phyloP scores from a whole-genome alignment of 2,329 filamentous ascomycete genomes.

The Chaetomiaceae sp. region DNA sequence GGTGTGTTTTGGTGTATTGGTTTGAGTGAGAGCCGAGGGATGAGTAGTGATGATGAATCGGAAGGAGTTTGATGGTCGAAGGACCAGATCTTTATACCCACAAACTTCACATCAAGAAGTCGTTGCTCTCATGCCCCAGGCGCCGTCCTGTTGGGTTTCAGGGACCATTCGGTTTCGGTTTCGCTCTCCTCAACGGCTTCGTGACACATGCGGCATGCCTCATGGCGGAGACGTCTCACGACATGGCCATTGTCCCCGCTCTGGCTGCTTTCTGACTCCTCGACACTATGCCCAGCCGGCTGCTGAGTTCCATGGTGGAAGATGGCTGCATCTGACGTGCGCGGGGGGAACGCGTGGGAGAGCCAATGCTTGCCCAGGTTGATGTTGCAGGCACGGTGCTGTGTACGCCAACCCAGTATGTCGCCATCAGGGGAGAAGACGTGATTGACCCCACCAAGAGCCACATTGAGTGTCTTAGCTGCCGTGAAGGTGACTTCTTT shows the following conservation, averaged over 20 bases:
- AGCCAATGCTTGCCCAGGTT: neutral
- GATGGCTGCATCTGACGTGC: conserved; percentile 17
- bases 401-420: neutral
- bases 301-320: neutral
- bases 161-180: neutral
- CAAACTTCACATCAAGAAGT: too few relatives aligned
- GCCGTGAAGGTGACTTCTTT: neutral
- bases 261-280: neutral
- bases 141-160: too few relatives aligned
- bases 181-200: neutral
- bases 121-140: too few relatives aligned
- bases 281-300: neutral
- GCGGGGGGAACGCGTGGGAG: neutral
- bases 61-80: too few relatives aligned
- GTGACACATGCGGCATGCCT: too few relatives aligned
- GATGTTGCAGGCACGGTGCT: neutral
- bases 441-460: conserved; percentile 15
- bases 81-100: too few relatives aligned
- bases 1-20: neutral
- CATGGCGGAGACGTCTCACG: too few relatives aligned
- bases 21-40: neutral
- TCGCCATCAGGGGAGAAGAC: neutral
- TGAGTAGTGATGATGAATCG: neutral
- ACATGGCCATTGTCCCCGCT: neutral
- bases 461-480: neutral